These are phyloP conservation scores for Knoxdaviesia proteae DNA, from an alignment of 2,329 filamentous ascomycete species.

Conservation along the genomic window DNA sequence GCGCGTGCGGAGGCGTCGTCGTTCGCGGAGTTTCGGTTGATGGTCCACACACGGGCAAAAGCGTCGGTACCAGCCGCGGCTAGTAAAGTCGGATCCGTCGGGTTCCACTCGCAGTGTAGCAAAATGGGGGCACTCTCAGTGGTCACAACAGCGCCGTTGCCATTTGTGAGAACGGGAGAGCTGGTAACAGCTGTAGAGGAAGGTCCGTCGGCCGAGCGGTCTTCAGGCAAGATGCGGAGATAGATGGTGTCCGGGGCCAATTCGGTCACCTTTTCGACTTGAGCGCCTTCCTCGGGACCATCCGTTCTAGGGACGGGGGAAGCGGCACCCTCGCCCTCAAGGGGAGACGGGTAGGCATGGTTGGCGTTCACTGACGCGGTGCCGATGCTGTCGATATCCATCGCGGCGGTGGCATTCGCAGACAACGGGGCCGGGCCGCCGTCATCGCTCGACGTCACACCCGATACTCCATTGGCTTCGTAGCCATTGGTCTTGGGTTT, in stretches of 20 bases:
- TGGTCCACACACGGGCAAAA: constrained; percentile 48
- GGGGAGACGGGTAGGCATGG: constrained; percentile 44
- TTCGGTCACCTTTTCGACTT: constrained; percentile 42
- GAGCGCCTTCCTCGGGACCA: constrained; percentile 42
- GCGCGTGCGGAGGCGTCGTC: background rate
- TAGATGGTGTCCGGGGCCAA: constrained; percentile 38
- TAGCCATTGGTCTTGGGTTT: constrained; percentile 39
- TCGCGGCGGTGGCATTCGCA: constrained; percentile 25
- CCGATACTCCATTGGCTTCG: constrained; percentile 12
- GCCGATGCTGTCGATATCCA: constrained; percentile 34
- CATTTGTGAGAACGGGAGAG: background rate
- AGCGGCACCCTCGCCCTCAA: constrained; percentile 33
- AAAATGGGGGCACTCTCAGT: constrained; percentile 36
- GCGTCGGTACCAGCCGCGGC: constrained; percentile 49
- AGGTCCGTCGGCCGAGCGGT: constrained; percentile 16
- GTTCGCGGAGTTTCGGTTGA: constrained; percentile 29
- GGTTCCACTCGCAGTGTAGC: constrained; percentile 50
- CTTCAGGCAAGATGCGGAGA: constrained; percentile 27
- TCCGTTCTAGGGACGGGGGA: constrained; percentile 34
- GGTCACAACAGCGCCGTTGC: constrained; percentile 9
- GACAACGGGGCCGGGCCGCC: constrained; percentile 1
- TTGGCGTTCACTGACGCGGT: constrained; percentile 19
- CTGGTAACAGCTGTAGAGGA: constrained; percentile 3
- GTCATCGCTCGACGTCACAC: constrained; percentile 3
- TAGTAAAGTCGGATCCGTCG: constrained; percentile 40